Conservation (phyloP, 441 rosid genomes). For the Raphanus hybrid region DNA sequence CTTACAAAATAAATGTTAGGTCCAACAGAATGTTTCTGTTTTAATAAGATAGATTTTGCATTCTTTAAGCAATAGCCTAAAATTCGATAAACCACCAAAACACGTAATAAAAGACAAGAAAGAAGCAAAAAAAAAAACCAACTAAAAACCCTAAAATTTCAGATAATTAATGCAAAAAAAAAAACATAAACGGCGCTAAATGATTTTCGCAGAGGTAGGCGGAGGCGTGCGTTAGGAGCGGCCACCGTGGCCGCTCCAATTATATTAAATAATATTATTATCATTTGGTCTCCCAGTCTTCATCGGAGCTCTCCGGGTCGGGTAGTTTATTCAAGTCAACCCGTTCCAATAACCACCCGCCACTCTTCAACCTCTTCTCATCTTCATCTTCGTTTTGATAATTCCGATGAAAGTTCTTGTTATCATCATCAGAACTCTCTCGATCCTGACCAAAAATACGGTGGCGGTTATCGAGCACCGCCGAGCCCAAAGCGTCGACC, state of each 20-base stretch:
- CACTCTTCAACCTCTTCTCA: conserved; percentile 40
- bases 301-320: conserved; percentile 61
- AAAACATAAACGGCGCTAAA: conserved; percentile 44
- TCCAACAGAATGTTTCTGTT: too few relatives aligned
- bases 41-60: too few relatives aligned
- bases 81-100: conserved; percentile 26
- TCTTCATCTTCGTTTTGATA: conserved; percentile 14
- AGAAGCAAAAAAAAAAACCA: background rate
- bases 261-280: too few relatives aligned
- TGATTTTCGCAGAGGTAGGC: conserved; percentile 25
- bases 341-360: conserved; percentile 46
- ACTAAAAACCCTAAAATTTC: conserved; percentile 34
- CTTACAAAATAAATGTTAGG: too few relatives aligned
- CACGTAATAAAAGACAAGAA: conserved; percentile 7
- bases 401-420: conserved; percentile 26
- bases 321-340: conserved; percentile 72
- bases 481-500: too few relatives aligned
- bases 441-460: too few relatives aligned
- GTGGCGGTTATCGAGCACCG: too few relatives aligned
- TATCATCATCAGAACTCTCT: conserved; percentile 9
- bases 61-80: conserved; percentile 40
- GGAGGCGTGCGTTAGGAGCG: conserved; percentile 62
- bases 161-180: conserved; percentile 29
- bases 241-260: conserved; percentile 37
- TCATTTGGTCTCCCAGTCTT: conserved; percentile 40